These are phyloP conservation scores for Xylaria intraflava DNA, from an alignment of 495 filamentous ascomycete genomes.

Conservation along the genomic window DNA sequence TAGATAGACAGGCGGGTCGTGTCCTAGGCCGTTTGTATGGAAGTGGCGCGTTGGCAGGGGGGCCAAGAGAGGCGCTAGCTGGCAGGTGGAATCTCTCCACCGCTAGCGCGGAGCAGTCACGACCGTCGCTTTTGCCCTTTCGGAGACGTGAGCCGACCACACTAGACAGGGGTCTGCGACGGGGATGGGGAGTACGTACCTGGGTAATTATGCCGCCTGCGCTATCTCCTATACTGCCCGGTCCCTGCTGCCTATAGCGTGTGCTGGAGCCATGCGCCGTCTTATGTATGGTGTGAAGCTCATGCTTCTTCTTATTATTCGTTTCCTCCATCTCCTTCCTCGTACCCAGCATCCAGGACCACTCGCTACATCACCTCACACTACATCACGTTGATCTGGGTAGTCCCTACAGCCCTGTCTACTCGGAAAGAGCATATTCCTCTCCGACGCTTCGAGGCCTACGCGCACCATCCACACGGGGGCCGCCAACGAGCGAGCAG, in stretches of 20 bases:
- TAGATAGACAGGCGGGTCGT: neutral
- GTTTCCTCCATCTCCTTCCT: neutral
- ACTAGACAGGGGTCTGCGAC: constrained; percentile 1
- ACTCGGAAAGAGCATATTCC: constrained; percentile 1
- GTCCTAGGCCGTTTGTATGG: neutral
- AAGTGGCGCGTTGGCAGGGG: neutral
- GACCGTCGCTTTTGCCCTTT: constrained; percentile 11
- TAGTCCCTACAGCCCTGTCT: no score
- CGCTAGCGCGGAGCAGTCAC: no score
- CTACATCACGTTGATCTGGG: neutral
- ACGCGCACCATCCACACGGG: neutral
- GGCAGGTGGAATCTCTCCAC: no score
- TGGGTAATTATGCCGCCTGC: no score
- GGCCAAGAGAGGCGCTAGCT: neutral
- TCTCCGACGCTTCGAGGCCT: neutral
- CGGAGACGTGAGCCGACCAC: constrained; percentile 13
- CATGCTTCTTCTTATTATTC: constrained; percentile 7
- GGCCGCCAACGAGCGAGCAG: neutral
- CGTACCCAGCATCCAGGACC: constrained; percentile 8
- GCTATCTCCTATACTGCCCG: no score
- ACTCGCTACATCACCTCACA: neutral
- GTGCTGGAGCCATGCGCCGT: no score
- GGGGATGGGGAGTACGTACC: neutral
- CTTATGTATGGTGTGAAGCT: neutral
- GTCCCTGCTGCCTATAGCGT: no score